Percentiles rank a stretch among this genome's conserved stretches.
Evolutionary conservation across 2,329 filamentous ascomycete species (phyloP).

Genomic region (Trichoderma harzianum): DNA sequence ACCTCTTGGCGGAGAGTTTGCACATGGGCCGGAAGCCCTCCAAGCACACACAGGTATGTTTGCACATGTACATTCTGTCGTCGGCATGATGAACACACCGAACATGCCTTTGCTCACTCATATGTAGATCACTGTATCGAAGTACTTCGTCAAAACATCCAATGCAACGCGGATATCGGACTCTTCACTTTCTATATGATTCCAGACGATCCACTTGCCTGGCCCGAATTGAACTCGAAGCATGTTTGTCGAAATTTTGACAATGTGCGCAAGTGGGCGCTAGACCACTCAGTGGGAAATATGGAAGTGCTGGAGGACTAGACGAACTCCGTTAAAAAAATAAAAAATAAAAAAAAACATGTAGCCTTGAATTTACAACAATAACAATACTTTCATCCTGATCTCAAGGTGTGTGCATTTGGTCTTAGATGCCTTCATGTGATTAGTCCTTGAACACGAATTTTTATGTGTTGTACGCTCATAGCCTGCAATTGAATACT

Average conservation of each 20-base stretch:
- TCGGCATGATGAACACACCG: background rate
- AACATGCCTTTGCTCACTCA: background rate
- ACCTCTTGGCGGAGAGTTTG: background rate
- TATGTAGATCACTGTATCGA: background rate
- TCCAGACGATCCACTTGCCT: background rate
- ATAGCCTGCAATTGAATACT: background rate
- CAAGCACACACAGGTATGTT: constrained; percentile 1
- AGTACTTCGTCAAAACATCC: background rate
- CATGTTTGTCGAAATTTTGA: background rate
- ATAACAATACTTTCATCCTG: background rate
- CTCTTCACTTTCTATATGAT: constrained; percentile 1
- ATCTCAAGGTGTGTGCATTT: background rate
- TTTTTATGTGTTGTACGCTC: background rate
- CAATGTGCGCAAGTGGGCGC: background rate
- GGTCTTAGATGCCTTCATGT: background rate
- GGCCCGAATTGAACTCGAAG: background rate
- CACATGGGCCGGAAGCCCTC: background rate
- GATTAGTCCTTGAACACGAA: background rate
- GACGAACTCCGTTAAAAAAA: background rate
- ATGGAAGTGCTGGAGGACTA: background rate
- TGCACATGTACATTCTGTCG: background rate
- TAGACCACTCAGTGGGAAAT: background rate
- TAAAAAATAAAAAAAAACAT: background rate
- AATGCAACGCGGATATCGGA: background rate
- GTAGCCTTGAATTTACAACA: background rate